These are phyloP conservation scores for Trichoderma atroviride DNA, from an alignment of 2,329 filamentous ascomycete species.

Conservation along the genomic window DNA sequence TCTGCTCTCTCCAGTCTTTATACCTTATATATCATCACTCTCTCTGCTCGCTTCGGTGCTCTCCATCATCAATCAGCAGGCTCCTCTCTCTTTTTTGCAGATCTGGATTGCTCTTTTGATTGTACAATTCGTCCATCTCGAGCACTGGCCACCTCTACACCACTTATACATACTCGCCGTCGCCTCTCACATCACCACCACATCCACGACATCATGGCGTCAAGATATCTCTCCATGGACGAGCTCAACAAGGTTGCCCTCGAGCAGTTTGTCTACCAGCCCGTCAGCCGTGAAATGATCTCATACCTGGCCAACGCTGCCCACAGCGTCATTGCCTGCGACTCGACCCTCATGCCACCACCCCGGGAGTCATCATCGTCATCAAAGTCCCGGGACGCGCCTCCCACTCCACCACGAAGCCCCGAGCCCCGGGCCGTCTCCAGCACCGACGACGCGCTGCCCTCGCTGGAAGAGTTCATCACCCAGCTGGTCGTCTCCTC, in stretches of 20 bases:
- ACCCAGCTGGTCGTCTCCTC: conserved; percentile 86
- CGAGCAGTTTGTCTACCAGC: conserved; percentile 78
- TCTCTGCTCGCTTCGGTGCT: background rate
- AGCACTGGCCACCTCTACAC: background rate
- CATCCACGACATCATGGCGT: conserved; percentile 47
- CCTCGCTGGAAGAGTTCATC: conserved; percentile 88
- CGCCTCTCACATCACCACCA: conserved; percentile 5
- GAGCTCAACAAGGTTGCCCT: conserved; percentile 74
- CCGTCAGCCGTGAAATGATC: conserved; percentile 77
- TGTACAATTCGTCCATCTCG: background rate
- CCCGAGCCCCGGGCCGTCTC: conserved; percentile 52
- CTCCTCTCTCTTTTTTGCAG: background rate
- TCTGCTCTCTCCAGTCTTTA: background rate
- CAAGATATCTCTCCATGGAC: conserved; percentile 50
- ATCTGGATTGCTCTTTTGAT: background rate
- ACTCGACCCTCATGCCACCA: conserved; percentile 59
- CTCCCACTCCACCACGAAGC: conserved; percentile 56
- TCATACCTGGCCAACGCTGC: conserved; percentile 74
- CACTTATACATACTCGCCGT: background rate
- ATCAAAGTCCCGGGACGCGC: conserved; percentile 38
- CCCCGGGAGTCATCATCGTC: conserved; percentile 34
- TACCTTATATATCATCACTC: conserved; percentile 19
- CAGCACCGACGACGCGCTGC: conserved; percentile 61
- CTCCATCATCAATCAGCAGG: background rate
- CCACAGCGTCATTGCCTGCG: conserved; percentile 78